Percentiles rank a stretch among this genome's conserved stretches.
phyloP scores from a whole-genome alignment of 1,284 basidiomycete genomes.

The Irpex rosettiformis region DNA sequence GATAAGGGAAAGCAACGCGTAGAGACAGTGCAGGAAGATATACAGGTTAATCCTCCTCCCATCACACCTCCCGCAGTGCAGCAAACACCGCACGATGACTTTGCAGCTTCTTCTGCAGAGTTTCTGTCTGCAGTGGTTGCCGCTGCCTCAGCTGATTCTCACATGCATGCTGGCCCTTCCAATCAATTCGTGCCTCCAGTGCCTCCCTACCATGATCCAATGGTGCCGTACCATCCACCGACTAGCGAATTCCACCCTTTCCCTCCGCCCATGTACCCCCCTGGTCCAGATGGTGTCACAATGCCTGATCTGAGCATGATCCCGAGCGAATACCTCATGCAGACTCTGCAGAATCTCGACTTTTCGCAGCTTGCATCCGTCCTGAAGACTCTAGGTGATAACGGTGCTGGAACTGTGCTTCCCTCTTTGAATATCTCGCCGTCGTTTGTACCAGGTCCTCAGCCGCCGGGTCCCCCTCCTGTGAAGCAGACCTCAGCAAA shows the following conservation, averaged over 20 bases:
- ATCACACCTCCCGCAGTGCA: background rate
- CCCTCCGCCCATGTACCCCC: conserved; percentile 26
- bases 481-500: conserved; percentile 41
- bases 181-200: conserved; percentile 13
- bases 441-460: conserved; percentile 32
- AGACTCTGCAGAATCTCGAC: conserved; percentile 67
- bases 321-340: conserved; percentile 72
- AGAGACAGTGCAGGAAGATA: conserved; percentile 15
- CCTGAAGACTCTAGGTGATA: conserved; percentile 59
- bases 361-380: conserved; percentile 64
- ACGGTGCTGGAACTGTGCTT: conserved; percentile 35
- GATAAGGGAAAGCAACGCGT: conserved; percentile 34
- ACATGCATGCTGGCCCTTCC: conserved; percentile 13
- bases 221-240: conserved; percentile 18
- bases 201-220: conserved; percentile 22
- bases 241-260: conserved; percentile 24
- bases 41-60: conserved; percentile 18
- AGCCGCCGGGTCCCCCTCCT: conserved; percentile 22
- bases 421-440: conserved; percentile 26
- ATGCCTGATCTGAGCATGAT: conserved; percentile 46
- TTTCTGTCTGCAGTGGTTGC: conserved; percentile 45
- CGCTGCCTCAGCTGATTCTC: conserved; percentile 29
- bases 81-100: conserved; percentile 24
- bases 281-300: conserved; percentile 29
- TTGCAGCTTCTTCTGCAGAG: conserved; percentile 35